Base-by-base conservation (phyloP, 495 filamentous ascomycete species). In the Aspergillus nanangensis region DNA sequence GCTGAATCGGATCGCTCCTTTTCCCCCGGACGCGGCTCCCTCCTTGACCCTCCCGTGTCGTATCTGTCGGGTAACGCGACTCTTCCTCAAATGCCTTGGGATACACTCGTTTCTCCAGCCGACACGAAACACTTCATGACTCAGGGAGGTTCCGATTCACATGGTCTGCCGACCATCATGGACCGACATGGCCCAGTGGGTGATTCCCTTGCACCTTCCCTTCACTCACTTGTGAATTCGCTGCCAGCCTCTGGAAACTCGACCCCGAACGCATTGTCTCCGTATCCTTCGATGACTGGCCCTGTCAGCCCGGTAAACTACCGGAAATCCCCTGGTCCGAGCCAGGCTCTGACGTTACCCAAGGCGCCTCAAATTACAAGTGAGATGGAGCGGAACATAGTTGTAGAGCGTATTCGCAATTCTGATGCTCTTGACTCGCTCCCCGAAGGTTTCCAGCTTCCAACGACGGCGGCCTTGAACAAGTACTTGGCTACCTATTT, bases 401-500 rank as follows among this genome's bases (percentile, higher is more conserved):
- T 96, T 43, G 68, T 91, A 44, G 88, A 95, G 55, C 90, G 90
- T 50, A 90, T 98, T 62, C 84, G 82, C 51, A 72, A 71, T 46
- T 81, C 77, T 38, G 92, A 97, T 58, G 81, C 65, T 55, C 87
- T 95, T 53, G 80, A 82, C 44, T 82, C 86, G n/a, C 81, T 96
- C 41, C 82, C 89, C 11, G 87, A 90, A 32, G 87, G 82, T 50
- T 96, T 98, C 77, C 87, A 90, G 54, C 78, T 95, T 18, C 94
- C 93, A 8, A 81, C 73, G 56, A 76, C 86, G 37, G 67, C 75
- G 18, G 84, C 85, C 14, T 64, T 97, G 55, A 97, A 98, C 67
- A 78, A 87, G 53, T 96, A 92, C 60, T 74, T 97, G 29, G 83
- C 90, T 15, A 95, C 91, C 2, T 98, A 98, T 76, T 98, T 96